These are phyloP conservation scores for Yamadazyma blattariae DNA, from an alignment of 1,139 yeast genomes.

Conservation along the genomic window DNA sequence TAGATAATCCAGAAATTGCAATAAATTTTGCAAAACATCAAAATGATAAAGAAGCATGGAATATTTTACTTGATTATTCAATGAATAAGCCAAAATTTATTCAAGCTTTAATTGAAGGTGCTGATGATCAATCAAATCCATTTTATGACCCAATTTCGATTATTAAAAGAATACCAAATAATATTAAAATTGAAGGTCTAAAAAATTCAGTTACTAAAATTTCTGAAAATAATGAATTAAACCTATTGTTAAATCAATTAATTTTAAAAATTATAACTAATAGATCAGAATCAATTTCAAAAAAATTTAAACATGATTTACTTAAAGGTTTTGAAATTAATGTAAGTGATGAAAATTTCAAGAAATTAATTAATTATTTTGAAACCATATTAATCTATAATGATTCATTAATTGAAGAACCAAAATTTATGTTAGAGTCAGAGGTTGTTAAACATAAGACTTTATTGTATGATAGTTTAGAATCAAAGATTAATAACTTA, in stretches of 20 bases:
- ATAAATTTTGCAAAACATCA: slow-evolving; percentile 75
- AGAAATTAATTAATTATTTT: slow-evolving; percentile 16
- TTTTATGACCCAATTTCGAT: slow-evolving; percentile 69
- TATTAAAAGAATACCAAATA: slow-evolving; percentile 59
- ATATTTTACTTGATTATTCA: slow-evolving; percentile 67
- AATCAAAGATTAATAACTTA: slow-evolving; percentile 5
- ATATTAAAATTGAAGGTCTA: slow-evolving; percentile 64
- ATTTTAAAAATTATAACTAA: slow-evolving; percentile 60
- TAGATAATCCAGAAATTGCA: slow-evolving; percentile 78
- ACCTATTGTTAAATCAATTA: slow-evolving; percentile 53
- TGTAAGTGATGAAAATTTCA: slow-evolving; percentile 12
- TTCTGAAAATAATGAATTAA: slow-evolving; percentile 62
- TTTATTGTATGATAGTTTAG: slow-evolving; percentile 1
- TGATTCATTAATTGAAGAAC: slow-evolving; percentile 3
- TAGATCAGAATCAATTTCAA: slow-evolving; percentile 51
- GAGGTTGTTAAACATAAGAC: neutral
- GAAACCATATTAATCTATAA: slow-evolving; percentile 23
- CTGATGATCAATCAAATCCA: slow-evolving; percentile 51
- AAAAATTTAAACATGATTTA: slow-evolving; percentile 30
- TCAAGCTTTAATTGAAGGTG: slow-evolving; percentile 66
- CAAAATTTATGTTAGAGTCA: slow-evolving; percentile 3
- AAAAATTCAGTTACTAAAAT: slow-evolving; percentile 61
- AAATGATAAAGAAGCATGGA: slow-evolving; percentile 78
- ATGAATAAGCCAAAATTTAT: slow-evolving; percentile 72
- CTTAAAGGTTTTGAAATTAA: slow-evolving; percentile 42